Conservation (phyloP, 2,329 filamentous ascomycete genomes). For the Pseudogymnoascus sp. region DNA sequence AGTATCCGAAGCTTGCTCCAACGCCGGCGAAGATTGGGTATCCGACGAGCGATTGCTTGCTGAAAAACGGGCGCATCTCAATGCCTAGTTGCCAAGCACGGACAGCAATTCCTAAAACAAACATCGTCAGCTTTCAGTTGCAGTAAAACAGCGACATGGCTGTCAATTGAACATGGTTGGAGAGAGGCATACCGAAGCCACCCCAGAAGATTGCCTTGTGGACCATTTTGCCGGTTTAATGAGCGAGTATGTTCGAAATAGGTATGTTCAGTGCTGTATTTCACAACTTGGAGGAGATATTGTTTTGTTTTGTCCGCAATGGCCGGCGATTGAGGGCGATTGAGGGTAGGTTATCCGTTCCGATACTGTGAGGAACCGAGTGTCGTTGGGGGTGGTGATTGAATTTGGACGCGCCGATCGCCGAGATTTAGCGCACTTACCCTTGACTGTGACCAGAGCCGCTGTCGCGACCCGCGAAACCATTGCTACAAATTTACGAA, state of each 20-base stretch:
- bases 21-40: constrained; percentile 84
- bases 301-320: constrained; percentile 6
- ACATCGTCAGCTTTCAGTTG: constrained; percentile 5
- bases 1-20: constrained; percentile 92
- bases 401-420: constrained; percentile 8
- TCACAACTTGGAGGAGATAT: constrained; percentile 1
- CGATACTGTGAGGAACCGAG: constrained; percentile 1
- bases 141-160: neutral
- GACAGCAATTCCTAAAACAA: constrained; percentile 67
- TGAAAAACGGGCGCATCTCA: constrained; percentile 94
- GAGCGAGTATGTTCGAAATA: neutral
- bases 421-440: constrained; percentile 4
- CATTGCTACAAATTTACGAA: neutral
- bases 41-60: constrained; percentile 73
- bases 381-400: constrained; percentile 7
- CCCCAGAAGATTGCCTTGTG: constrained; percentile 69
- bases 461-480: neutral
- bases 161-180: constrained; percentile 7
- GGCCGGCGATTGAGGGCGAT: neutral
- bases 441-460: neutral
- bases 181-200: constrained; percentile 70
- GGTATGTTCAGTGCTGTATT: neutral
- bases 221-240: constrained; percentile 25
- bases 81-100: constrained; percentile 96
- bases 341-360: neutral